These are phyloP conservation scores for Monilinia fructigena DNA, from an alignment of 2,329 filamentous ascomycete genomes.

Conservation along the genomic window DNA sequence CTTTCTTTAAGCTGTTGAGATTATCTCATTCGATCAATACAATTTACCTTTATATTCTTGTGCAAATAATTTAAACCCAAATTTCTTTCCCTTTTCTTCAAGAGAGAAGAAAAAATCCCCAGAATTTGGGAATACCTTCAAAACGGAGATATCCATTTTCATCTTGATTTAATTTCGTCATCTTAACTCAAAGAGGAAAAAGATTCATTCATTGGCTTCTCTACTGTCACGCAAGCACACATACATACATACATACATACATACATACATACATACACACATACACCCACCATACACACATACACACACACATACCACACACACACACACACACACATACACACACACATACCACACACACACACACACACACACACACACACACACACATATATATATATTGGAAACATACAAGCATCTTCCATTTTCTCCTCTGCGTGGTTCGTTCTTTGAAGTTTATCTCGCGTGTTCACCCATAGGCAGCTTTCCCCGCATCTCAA, in stretches of 20 bases:
- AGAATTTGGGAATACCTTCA: constrained; percentile 9
- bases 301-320: too few species aligned
- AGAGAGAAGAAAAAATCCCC: neutral
- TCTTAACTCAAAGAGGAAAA: neutral
- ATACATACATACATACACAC: constrained; percentile 15
- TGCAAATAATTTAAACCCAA: neutral
- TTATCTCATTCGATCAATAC: constrained; percentile 5
- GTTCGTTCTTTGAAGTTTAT: constrained; percentile 21
- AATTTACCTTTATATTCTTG: neutral
- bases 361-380: neutral
- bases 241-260: constrained; percentile 14
- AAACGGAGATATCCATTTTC: constrained; percentile 11
- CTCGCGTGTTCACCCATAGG: constrained; percentile 22
- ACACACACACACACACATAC: neutral
- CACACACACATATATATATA: constrained; percentile 11
- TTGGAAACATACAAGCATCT: constrained; percentile 18
- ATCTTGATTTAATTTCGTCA: constrained; percentile 2
- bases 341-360: constrained; percentile 9
- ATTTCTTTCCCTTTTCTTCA: neutral
- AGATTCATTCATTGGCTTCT: constrained; percentile 4
- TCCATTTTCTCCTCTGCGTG: neutral
- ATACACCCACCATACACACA: neutral
- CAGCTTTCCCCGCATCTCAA: constrained; percentile 24
- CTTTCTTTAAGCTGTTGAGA: constrained; percentile 5
- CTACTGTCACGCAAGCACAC: constrained; percentile 7